Conservation (phyloP, 148 eudicot species). For the Mesembryanthemum crystallinum region DNA sequence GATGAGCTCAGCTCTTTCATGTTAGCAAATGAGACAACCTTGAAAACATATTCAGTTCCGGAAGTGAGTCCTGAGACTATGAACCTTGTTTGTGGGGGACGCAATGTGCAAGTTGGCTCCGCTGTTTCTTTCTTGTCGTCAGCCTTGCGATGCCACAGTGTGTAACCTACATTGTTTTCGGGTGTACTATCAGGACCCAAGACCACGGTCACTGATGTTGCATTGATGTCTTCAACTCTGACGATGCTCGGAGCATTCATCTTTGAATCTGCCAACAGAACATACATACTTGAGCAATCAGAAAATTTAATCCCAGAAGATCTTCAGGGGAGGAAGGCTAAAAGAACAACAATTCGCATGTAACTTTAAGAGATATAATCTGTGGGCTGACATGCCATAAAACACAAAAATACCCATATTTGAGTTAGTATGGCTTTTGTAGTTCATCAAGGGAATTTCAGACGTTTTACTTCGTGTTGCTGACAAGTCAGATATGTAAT, state of each 20-base stretch:
- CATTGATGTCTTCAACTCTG: conserved; percentile 45
- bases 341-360: too few relatives aligned
- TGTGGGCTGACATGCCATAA: too few relatives aligned
- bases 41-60: conserved; percentile 57
- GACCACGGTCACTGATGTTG: conserved; percentile 50
- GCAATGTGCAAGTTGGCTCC: conserved; percentile 58
- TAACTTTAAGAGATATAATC: too few relatives aligned
- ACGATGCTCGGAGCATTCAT: conserved; percentile 32
- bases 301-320: neutral
- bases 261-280: conserved; percentile 40
- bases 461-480: too few relatives aligned
- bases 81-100: conserved; percentile 45
- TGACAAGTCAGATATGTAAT: too few relatives aligned
- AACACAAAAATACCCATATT: too few relatives aligned
- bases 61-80: conserved; percentile 55
- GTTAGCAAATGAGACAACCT: conserved; percentile 42
- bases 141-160: conserved; percentile 72
- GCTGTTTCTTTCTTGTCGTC: conserved; percentile 39
- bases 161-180: conserved; percentile 34
- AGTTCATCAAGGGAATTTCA: too few relatives aligned
- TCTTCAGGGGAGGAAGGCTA: neutral
- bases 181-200: conserved; percentile 38
- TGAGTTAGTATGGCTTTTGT: too few relatives aligned
- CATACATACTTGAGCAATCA: neutral
- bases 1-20: conserved; percentile 36